phyloP scores from a whole-genome alignment of 306 rosid genomes.

The Sechiopsis laciniata region DNA sequence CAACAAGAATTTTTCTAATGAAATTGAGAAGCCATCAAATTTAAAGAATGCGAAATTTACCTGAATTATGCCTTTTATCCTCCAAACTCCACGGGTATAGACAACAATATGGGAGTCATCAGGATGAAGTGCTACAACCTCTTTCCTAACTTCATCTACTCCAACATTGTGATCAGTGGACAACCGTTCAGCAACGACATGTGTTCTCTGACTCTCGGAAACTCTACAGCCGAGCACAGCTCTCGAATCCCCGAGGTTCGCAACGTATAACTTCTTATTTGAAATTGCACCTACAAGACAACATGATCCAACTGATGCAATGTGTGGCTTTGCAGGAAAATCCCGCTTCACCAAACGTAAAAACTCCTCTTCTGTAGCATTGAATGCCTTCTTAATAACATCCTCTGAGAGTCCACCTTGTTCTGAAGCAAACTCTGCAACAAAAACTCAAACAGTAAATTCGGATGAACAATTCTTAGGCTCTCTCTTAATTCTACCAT shows the following conservation, averaged over 20 bases:
- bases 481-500: too few species aligned
- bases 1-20: too few species aligned
- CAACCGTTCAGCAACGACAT: constrained; percentile 66
- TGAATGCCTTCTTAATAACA: constrained; percentile 81
- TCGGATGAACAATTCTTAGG: not conserved
- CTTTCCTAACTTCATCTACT: constrained; percentile 82
- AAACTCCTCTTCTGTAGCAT: constrained; percentile 83
- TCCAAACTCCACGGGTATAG: constrained; percentile 78
- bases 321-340: constrained; percentile 50
- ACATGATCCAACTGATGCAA: constrained; percentile 87
- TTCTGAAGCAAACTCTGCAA: constrained; percentile 63
- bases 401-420: constrained; percentile 86
- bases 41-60: constrained; percentile 27
- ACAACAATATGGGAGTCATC: constrained; percentile 82
- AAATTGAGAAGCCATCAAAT: too few species aligned
- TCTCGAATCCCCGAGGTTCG: constrained; percentile 92
- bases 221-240: constrained; percentile 74
- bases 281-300: constrained; percentile 91
- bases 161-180: constrained; percentile 91
- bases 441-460: constrained; percentile 26
- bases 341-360: constrained; percentile 59
- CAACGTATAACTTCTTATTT: constrained; percentile 59
- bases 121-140: constrained; percentile 86
- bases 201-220: constrained; percentile 21
- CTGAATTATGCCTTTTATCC: constrained; percentile 98